Evolutionary conservation across 129 eudicot species (phyloP), one percentile per base, ranked within the genome.

Genomic region (Ambrosia artemisiifolia): DNA sequence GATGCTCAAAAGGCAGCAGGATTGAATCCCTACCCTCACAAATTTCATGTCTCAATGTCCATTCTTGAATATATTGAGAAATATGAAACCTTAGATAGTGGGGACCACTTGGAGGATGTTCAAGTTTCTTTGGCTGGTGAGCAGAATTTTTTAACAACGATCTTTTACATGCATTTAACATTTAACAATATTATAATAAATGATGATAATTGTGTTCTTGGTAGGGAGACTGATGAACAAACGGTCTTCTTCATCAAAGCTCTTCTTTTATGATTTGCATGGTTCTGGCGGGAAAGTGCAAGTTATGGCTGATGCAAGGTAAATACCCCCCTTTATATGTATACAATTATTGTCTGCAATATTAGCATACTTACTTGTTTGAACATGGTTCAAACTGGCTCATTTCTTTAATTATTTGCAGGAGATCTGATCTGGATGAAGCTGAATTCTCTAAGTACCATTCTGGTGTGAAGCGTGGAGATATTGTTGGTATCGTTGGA

Each of bases 261-360:
- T 93, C n/a, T 84, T 90, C 79, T 93, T 93, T 75, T 93, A 93
- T 77, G 98, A 93, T 67, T 79, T 93, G 69, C 88, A 90, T 81
- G 96, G 92, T 19, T 74, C 83, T 28, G 98, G 92, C 81, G 91
- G 84, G 48, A 93, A 93, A 79, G 92, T 93, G 71, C 98, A 93
- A 88, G 84, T 93, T 28, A 90, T 93, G 95, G 80, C 95, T 44
- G 96, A 90, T 85, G 96, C 95, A 82, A 93, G 92, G 98, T 93
- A 77, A 44, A 12, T 49, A 33, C 28, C 10, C 3, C 6, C 11
- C 17, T 61, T 20, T 60, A n/a, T 3, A n/a, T 67, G 14, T 16
- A 17, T 40, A 30, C 38, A 70, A 6, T 40, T 6, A 24, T 5
- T 30, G 30, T 40, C 59, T 56, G 50, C 69, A 64, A 24, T 24